A percentile compares a stretch with the other conserved stretches of the same genome.
phyloP scores from a whole-genome alignment of 164 flowering plant species.

The Stephania yunnanensis region DNA sequence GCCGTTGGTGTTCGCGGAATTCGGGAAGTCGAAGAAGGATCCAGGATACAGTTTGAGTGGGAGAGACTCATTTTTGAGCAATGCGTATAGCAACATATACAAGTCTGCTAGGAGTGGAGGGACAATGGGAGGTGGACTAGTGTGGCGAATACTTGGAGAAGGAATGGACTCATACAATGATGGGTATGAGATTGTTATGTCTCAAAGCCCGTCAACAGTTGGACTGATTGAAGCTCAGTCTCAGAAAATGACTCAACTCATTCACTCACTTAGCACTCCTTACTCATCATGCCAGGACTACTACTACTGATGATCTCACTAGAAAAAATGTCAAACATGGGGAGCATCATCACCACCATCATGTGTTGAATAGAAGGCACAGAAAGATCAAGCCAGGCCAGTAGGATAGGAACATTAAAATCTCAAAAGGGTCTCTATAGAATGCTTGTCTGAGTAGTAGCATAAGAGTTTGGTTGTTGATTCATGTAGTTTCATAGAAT shows the following conservation, averaged over 20 bases:
- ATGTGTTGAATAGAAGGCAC: too few relatives aligned
- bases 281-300: background rate
- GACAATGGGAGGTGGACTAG: conserved; percentile 19
- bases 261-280: background rate
- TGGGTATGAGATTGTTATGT: conserved; percentile 28
- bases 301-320: background rate
- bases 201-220: conserved; percentile 18
- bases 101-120: conserved; percentile 19
- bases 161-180: conserved; percentile 28
- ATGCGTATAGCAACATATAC: conserved; percentile 20
- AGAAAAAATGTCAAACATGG: background rate
- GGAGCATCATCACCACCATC: background rate
- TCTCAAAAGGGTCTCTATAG: background rate
- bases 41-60: conserved; percentile 13
- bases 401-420: background rate
- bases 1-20: conserved; percentile 23
- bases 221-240: conserved; percentile 19
- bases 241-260: conserved; percentile 17
- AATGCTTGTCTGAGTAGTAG: too few relatives aligned
- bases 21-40: conserved; percentile 19
- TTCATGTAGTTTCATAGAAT: background rate
- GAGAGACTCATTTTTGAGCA: conserved; percentile 15
- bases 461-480: too few relatives aligned
- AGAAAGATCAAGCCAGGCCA: background rate
- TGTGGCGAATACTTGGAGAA: conserved; percentile 29